Conservation (phyloP, 768 basidiomycete genomes). For the Nidularia pulvinata region DNA sequence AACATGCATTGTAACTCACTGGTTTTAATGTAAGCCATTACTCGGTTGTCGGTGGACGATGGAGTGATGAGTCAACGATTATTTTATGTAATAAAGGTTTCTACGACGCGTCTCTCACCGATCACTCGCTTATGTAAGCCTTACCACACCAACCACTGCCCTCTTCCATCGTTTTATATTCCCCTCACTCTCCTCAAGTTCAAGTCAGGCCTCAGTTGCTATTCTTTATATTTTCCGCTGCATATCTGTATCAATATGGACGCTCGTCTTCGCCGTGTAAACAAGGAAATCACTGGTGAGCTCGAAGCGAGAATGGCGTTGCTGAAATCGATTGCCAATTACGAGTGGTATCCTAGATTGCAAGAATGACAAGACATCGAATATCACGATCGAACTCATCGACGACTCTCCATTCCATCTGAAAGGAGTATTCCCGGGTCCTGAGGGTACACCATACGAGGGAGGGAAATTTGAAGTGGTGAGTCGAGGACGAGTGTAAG, state of each 20-base stretch:
- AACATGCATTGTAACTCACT: too few relatives aligned
- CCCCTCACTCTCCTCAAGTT: neutral
- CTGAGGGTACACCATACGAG: conserved; percentile 91
- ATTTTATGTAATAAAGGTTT: too few relatives aligned
- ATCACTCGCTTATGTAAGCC: too few relatives aligned
- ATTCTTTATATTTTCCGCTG: conserved; percentile 6
- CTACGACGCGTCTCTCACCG: too few relatives aligned
- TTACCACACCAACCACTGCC: too few relatives aligned
- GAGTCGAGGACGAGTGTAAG: conserved; percentile 27
- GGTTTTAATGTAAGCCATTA: too few relatives aligned
- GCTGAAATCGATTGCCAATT: neutral
- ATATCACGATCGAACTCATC: conserved; percentile 84
- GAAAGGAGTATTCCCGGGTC: conserved; percentile 89
- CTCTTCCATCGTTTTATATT: neutral
- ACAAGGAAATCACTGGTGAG: conserved; percentile 90
- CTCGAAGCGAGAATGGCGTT: neutral
- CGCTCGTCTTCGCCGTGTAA: conserved; percentile 86
- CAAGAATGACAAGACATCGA: conserved; percentile 92
- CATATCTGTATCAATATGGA: conserved; percentile 53
- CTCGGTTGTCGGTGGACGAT: too few relatives aligned
- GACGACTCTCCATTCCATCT: conserved; percentile 92
- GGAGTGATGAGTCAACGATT: too few relatives aligned
- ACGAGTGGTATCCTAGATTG: conserved; percentile 55
- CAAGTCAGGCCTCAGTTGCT: too few relatives aligned
- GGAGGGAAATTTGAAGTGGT: conserved; percentile 94